phyloP scores from a whole-genome alignment of 805 yeast genomes.

The Alloascoidea africana region DNA sequence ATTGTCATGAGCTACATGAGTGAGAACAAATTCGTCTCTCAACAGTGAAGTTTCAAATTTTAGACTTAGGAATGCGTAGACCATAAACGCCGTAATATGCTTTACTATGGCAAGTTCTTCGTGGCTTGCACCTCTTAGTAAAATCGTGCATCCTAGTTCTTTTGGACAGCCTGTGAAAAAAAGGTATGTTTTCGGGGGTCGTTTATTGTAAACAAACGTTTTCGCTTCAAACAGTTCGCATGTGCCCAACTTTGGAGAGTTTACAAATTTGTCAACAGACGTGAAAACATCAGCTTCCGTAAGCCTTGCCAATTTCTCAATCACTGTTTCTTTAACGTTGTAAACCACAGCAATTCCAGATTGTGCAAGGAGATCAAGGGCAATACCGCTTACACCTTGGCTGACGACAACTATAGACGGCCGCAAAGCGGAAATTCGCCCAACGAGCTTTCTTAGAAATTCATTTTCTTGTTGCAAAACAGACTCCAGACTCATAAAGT shows the following conservation, averaged over 20 bases:
- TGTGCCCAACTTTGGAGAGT: constrained; percentile 54
- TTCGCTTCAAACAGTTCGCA: constrained; percentile 63
- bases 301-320: constrained; percentile 61
- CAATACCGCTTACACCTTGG: constrained; percentile 70
- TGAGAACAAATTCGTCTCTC: constrained; percentile 48
- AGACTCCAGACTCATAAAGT: constrained; percentile 69
- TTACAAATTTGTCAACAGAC: constrained; percentile 73
- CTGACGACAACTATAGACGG: constrained; percentile 61
- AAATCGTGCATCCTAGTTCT: constrained; percentile 69
- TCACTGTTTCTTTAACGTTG: constrained; percentile 67
- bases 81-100: constrained; percentile 65
- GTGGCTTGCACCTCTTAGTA: constrained; percentile 65
- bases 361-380: constrained; percentile 52
- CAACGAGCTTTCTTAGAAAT: constrained; percentile 66
- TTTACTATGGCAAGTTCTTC: constrained; percentile 53
- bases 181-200: constrained; percentile 48
- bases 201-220: constrained; percentile 37
- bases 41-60: constrained; percentile 65
- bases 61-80: constrained; percentile 63
- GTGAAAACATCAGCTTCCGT: constrained; percentile 77
- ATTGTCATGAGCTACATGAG: constrained; percentile 11
- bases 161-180: constrained; percentile 65
- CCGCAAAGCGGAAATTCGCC: constrained; percentile 55
- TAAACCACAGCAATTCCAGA: constrained; percentile 73
- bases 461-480: constrained; percentile 81